Evolutionary conservation across 352 stramenopile species (phyloP), one percentile per base, ranked within the genome.

Genomic region (Saprolegnia parasitica): DNA sequence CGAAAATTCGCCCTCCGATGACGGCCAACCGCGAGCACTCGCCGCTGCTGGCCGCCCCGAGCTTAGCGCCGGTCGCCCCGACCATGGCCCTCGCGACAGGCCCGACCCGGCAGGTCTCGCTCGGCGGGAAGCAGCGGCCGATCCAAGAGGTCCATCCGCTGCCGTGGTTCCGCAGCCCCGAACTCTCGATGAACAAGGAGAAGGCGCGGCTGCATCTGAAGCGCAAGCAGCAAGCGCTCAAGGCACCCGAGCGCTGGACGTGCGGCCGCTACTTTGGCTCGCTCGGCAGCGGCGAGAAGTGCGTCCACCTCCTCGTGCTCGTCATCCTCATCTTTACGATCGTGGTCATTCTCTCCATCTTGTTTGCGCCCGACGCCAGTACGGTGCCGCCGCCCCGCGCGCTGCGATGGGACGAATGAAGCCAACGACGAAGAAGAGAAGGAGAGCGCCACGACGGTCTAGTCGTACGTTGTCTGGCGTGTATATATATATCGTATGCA

Each of bases 131-230:
- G 39, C 65, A 54, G 39, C 42, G 64, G 37, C 72, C 76, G 0
- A 76, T 82, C 57, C 81, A 93, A 62, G 84, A 90, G 56, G 70
- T 91, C 21, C 74, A 91, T 56, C 84, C 84, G 32, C 73, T 93
- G 70, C 84, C 84, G 63, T 93, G 84, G 84, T 93, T 91, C 74
- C 79, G 78, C 47, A 90, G 81, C 42, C 84, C 84, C 55, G 80
- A 90, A 6, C 52, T 60, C 52, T 60, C 52, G 24, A 70, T 70
- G 63, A 52, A 52, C 21, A 70, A 70, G 54, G 10, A 45, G 29
- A 52, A 52, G n/a, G 37, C 55, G 21, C 63, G 63, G 6, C 24
- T 70, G 35, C 11, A 61, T 21, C 63, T 70, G 16, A 70, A 70
- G 54, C 54, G 55, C 13, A 52, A 70, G 24, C 15, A 47, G 11